Evolutionary conservation across 2,329 filamentous ascomycete genomes (phyloP), one percentile per base, ranked within the genome.

Genomic region (Pseudogymnoascus sp.): DNA sequence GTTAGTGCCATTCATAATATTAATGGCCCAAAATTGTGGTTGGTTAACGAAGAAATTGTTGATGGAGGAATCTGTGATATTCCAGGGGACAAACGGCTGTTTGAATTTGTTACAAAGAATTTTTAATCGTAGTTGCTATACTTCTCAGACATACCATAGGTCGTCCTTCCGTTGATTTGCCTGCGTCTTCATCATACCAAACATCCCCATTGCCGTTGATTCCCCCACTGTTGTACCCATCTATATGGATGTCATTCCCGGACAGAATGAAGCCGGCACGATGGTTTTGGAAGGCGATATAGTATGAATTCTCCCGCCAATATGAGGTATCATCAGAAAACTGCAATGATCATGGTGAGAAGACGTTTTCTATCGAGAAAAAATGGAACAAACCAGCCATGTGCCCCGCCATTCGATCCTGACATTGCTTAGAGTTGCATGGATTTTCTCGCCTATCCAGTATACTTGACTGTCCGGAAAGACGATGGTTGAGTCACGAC

Each of bases 1-100:
- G 22, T 22, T 22, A 22, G 2, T 22, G 22, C 22, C 22, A 22
- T 22, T 22, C 22, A 22, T 22, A 22, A 22, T 22, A 22, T 22
- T 22, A 22, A 22, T 22, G 4, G 22, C 22, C 22, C 22, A 22
- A 22, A 22, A 22, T 22, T 22, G 22, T 22, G 22, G 22, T 22
- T 22, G 22, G 16, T 39, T 39, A n/a, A 41, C 18, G 8, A 35
- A 37, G 18, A 4, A 22, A 28, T 20, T 34, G 18, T 16, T 16
- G 22, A 22, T 4, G n/a, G 4, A n/a, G 32, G 25, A 14, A 60
- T 82, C 75, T n/a, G 75, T 77, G 2, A 80, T 77, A 64, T 83
- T 83, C 81, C 80, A 83, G 59, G 81, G 77, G 3, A 82, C 79
- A 62, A 83, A 82, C 0, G 80, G 79, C 4, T 30, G 28, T 30